phyloP scores from a whole-genome alignment of 2,329 filamentous ascomycete species.

The Fusarium heterosporum region DNA sequence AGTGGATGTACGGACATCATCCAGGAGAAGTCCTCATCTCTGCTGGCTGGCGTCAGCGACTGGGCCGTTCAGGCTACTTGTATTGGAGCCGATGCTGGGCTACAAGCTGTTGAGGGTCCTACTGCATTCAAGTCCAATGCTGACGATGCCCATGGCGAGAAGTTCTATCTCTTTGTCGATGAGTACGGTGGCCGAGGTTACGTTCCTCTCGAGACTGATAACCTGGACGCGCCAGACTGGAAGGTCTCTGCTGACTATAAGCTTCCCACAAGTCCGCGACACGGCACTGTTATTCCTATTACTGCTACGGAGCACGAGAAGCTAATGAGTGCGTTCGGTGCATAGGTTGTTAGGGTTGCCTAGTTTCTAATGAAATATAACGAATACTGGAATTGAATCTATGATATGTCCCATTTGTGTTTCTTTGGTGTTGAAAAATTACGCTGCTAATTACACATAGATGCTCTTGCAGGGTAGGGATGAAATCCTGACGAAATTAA shows the following conservation, averaged over 20 bases:
- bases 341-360: neutral
- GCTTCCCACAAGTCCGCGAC: constrained; percentile 62
- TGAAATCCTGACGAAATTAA: too few species aligned
- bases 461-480: too few species aligned
- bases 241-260: constrained; percentile 58
- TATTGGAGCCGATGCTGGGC: constrained; percentile 63
- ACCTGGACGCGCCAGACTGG: constrained; percentile 63
- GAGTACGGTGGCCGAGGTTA: constrained; percentile 65
- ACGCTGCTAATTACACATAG: neutral
- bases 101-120: constrained; percentile 62
- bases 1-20: constrained; percentile 67
- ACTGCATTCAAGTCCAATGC: constrained; percentile 64
- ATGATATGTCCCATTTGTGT: neutral
- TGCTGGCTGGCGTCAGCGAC: constrained; percentile 55
- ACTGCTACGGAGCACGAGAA: constrained; percentile 52
- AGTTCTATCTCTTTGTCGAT: constrained; percentile 67
- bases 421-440: neutral
- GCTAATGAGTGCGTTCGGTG: constrained; percentile 11
- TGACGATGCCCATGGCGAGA: constrained; percentile 61
- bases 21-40: constrained; percentile 59
- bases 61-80: constrained; percentile 62
- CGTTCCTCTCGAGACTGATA: constrained; percentile 63
- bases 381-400: neutral
- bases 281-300: constrained; percentile 65
- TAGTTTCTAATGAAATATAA: fast-evolving